These are phyloP conservation scores for Agrocybe chaxingu DNA, from an alignment of 768 basidiomycete species.

Conservation along the genomic window DNA sequence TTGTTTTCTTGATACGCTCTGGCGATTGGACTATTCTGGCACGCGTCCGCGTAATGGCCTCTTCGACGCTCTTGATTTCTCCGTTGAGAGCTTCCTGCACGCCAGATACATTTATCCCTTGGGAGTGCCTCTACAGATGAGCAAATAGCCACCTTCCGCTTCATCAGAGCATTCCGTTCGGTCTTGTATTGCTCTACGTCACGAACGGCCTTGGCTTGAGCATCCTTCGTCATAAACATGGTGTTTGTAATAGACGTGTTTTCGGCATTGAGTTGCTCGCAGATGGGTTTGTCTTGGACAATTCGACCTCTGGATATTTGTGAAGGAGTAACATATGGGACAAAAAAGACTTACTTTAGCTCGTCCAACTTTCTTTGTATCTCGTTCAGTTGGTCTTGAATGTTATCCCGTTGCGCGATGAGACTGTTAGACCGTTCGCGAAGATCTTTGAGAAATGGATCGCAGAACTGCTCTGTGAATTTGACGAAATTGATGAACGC, in stretches of 20 bases:
- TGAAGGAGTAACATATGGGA: not conserved
- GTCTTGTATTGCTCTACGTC: constrained; percentile 71
- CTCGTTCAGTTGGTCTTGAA: constrained; percentile 44
- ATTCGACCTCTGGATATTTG: constrained; percentile 50
- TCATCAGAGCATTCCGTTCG: constrained; percentile 60
- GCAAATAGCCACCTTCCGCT: constrained; percentile 51
- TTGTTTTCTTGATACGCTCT: constrained; percentile 82
- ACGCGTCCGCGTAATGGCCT: constrained; percentile 60
- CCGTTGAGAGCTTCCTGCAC: constrained; percentile 56
- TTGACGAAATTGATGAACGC: constrained; percentile 94
- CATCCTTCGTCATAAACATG: constrained; percentile 68
- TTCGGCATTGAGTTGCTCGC: constrained; percentile 55
- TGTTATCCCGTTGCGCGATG: constrained; percentile 59
- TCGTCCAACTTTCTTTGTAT: constrained; percentile 48
- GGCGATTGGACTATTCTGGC: constrained; percentile 88
- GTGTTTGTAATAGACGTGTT: constrained; percentile 61
- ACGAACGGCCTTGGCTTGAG: constrained; percentile 54
- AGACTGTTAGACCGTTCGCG: constrained; percentile 56
- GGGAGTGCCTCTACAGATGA: not conserved
- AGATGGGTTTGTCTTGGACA: constrained; percentile 66
- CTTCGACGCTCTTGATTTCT: constrained; percentile 56
- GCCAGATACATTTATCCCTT: too few relatives aligned
- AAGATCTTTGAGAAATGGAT: constrained; percentile 57
- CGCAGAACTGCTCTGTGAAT: constrained; percentile 74
- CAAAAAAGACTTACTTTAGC: constrained; percentile 47